phyloP scores from a whole-genome alignment of 2,329 filamentous ascomycete species.

The Thermothelomyces thermophilus region DNA sequence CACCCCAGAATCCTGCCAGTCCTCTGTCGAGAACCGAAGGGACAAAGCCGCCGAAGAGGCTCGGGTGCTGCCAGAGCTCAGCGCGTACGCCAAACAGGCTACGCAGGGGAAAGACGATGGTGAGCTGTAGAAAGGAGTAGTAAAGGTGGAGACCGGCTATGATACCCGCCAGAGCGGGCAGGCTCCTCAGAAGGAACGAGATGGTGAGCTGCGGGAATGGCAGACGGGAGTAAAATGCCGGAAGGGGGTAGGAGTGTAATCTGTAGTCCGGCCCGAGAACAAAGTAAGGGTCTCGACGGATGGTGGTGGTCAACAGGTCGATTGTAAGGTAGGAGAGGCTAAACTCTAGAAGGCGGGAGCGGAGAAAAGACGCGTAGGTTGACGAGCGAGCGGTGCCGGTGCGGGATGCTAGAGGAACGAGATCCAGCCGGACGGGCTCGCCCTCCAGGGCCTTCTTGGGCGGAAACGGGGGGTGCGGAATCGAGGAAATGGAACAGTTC shows the following conservation, averaged over 20 bases:
- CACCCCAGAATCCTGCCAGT: conserved; percentile 74
- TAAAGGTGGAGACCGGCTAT: conserved; percentile 54
- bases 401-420: conserved; percentile 36
- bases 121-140: conserved; percentile 41
- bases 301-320: conserved; percentile 61
- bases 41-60: conserved; percentile 48
- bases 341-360: conserved; percentile 39
- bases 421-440: conserved; percentile 33
- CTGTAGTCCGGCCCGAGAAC: conserved; percentile 39
- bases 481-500: conserved; percentile 23
- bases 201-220: conserved; percentile 44
- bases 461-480: conserved; percentile 43
- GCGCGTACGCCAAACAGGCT: conserved; percentile 42
- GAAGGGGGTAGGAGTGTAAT: conserved; percentile 35
- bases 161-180: conserved; percentile 50
- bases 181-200: conserved; percentile 46
- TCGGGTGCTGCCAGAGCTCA: conserved; percentile 48
- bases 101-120: conserved; percentile 5
- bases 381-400: conserved; percentile 41
- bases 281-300: conserved; percentile 77
- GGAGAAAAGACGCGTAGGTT: conserved; percentile 40
- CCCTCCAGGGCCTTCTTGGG: not conserved
- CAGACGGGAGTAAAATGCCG: conserved; percentile 39
- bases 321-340: conserved; percentile 57
- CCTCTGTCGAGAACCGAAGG: conserved; percentile 58